Evolutionary conservation across 768 basidiomycete species (phyloP), one percentile per base, ranked within the genome.

Genomic region (Boletus rubropictus): DNA sequence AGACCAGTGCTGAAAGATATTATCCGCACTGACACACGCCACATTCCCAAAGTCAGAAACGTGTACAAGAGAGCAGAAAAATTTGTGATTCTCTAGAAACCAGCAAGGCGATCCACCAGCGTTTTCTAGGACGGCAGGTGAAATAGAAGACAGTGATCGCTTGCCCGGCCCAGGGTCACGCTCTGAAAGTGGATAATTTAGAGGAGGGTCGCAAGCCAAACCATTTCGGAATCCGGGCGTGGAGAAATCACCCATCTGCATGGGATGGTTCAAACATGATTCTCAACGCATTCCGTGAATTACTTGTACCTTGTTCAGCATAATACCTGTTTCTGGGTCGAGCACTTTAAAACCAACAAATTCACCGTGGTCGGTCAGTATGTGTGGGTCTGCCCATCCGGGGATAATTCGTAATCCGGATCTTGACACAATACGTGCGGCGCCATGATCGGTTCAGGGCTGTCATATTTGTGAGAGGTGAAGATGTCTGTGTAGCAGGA

Each of bases 161-260:
- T 97, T 98, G 7, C 86, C 81, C 2, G 89, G 76, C 52, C 80
- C 83, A 6, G 94, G 92, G 52, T 53, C 38, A 47, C 7, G 4
- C 28, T 28, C 27, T 25, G 32, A 44, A 39, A 39, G n/a, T n/a
- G 12, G 15, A 3, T 4, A 24, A 62, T n/a, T n/a, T n/a, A n/a
- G n/a, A n/a, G n/a, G n/a, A n/a, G n/a, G n/a, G n/a, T 24, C 71
- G 80, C 38, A 94, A 68, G 0, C 87, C 91, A 59, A 91, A 95
- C 3, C 73, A 80, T 56, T 96, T 95, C 5, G 89, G 78, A n/a
- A 67, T 65, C 3, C 87, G 1, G 92, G 93, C 1, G 72, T 83
- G 9, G 91, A 87, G 64, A 97, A 97, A 65, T 97, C 95, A 52
- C 92, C 89, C 86, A 91, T 89, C 78, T 83, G 43, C 24, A 17